Conservation (phyloP, 176 grass and related monocot species). For the Lolium perenne region DNA sequence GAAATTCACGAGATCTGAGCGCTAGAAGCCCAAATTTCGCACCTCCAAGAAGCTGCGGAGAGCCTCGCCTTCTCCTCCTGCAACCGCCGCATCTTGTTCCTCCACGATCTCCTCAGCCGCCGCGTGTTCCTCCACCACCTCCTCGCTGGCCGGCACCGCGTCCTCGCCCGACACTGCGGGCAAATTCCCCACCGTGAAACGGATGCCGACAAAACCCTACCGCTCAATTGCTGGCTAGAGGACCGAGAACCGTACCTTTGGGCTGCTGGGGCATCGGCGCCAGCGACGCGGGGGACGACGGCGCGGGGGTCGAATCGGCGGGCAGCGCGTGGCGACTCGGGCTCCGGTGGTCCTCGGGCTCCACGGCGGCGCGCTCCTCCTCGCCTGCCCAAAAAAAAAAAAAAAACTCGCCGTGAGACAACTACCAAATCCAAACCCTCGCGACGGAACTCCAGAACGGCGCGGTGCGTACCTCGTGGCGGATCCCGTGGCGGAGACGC, state of each 20-base stretch:
- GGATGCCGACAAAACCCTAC: not conserved
- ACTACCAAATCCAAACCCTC: not conserved
- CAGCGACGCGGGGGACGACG: not conserved
- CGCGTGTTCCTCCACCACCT: not conserved
- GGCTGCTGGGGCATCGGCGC: not conserved
- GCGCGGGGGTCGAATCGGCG: not conserved
- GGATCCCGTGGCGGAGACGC: not conserved
- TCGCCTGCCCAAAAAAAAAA: conserved; percentile 20
- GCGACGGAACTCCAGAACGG: not conserved
- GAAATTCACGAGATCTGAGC: conserved; percentile 7
- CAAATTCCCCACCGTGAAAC: conserved; percentile 34
- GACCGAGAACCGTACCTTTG: conserved; percentile 28
- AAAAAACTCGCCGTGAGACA: conserved; percentile 1
- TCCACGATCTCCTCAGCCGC: not conserved
- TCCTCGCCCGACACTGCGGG: conserved; percentile 36
- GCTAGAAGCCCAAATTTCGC: not conserved
- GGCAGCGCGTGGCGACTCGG: not conserved
- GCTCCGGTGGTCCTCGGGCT: conserved; percentile 8
- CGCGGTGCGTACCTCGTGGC: conserved; percentile 40
- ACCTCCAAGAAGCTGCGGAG: conserved; percentile 48
- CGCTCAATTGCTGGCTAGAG: not conserved
- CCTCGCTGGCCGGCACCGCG: not conserved
- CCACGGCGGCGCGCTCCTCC: not conserved
- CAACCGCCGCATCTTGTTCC: not conserved
- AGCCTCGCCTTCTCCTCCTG: conserved; percentile 14